Conservation (phyloP, 257 asterid genomes). For the Jacaranda copaia region DNA sequence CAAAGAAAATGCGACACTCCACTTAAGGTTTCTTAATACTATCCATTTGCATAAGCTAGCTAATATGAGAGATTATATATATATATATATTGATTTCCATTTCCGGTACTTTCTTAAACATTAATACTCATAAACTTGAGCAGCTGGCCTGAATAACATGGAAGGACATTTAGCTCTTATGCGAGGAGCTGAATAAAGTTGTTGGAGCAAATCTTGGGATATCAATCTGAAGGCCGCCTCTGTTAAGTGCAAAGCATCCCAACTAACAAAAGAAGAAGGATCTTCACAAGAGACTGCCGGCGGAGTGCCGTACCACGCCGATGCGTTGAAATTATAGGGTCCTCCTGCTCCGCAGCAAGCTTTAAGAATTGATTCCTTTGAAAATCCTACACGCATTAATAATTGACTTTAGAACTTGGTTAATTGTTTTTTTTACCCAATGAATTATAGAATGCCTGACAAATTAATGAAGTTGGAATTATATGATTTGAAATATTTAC, state of each 20-base stretch:
- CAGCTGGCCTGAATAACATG: background rate
- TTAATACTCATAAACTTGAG: background rate
- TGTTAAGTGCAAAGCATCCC: constrained; percentile 64
- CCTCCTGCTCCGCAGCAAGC: constrained; percentile 68
- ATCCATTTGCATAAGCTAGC: no score
- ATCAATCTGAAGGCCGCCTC: constrained; percentile 49
- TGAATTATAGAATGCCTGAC: no score
- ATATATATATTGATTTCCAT: no score
- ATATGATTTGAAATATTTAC: background rate
- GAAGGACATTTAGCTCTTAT: constrained; percentile 33
- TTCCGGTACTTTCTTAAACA: no score
- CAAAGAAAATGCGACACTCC: no score
- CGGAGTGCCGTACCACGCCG: constrained; percentile 37
- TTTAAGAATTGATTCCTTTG: constrained; percentile 20
- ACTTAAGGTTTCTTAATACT: background rate
- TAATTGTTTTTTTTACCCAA: no score
- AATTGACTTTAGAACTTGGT: background rate
- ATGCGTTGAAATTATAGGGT: constrained; percentile 43
- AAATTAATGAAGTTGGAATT: background rate
- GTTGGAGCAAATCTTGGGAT: constrained; percentile 45
- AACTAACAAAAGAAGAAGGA: constrained; percentile 45
- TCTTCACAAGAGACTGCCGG: constrained; percentile 42
- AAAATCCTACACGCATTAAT: constrained; percentile 47
- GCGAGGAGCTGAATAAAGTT: constrained; percentile 48
- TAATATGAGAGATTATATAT: no score